Evolutionary conservation across 306 rosid species (phyloP).

Genomic region (Fragaria ananassa): DNA sequence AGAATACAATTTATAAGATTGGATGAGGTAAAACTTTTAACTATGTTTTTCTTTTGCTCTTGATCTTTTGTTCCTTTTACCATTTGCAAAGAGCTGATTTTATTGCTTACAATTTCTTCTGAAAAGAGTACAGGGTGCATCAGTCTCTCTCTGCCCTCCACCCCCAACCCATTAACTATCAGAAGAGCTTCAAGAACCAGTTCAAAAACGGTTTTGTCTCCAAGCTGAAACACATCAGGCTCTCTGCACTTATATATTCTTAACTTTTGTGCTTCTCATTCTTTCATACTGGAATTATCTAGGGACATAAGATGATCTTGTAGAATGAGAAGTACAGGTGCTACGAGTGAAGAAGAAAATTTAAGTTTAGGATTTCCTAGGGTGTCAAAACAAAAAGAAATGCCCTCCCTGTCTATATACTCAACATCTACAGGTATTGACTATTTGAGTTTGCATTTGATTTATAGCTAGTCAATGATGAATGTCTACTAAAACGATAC

Average conservation of each 20-base stretch:
- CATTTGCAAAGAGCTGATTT: background rate
- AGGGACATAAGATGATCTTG: background rate
- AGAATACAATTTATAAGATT: background rate
- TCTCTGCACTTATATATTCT: background rate
- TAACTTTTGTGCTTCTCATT: background rate
- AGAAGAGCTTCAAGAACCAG: background rate
- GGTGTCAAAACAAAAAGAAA: background rate
- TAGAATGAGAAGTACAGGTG: background rate
- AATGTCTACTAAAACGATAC: background rate
- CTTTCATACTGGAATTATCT: background rate
- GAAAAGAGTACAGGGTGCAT: background rate
- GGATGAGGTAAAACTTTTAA: background rate
- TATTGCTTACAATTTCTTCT: background rate
- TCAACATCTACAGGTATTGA: background rate
- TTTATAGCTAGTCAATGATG: background rate
- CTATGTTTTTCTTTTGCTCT: background rate
- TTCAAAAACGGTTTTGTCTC: background rate
- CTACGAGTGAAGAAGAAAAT: background rate
- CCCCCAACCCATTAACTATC: background rate
- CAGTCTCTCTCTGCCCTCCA: background rate
- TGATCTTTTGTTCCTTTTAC: background rate
- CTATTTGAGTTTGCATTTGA: background rate
- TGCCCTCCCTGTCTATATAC: background rate
- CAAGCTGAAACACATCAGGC: background rate
- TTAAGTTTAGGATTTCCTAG: background rate